A percentile compares a stretch with the other conserved stretches of the same genome.
Conservation (phyloP, 768 basidiomycete species). For the Mycena kentingensis region DNA sequence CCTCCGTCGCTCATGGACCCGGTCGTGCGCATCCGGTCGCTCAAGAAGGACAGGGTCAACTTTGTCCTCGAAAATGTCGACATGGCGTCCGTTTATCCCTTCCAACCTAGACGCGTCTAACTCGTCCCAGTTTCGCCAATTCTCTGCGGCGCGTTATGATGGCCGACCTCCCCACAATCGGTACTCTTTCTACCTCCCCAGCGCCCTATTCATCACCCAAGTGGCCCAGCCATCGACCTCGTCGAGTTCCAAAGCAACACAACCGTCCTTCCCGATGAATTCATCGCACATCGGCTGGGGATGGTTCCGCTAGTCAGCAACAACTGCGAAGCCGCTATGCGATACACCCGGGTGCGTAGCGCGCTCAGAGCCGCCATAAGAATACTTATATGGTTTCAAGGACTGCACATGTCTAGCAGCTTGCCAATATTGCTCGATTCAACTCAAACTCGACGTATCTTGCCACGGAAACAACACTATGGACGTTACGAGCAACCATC, state of each 20-base stretch:
- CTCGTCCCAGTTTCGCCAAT: constrained; percentile 77
- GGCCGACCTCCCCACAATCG: constrained; percentile 95
- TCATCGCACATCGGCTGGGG: constrained; percentile 93
- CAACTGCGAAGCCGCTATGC: constrained; percentile 87
- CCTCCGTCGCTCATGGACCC: constrained; percentile 41
- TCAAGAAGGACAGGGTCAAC: constrained; percentile 83
- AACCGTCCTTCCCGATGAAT: constrained; percentile 93
- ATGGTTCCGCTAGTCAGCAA: constrained; percentile 88
- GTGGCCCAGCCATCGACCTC: constrained; percentile 84
- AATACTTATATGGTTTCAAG: constrained; percentile 41
- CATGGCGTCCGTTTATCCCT: constrained; percentile 67
- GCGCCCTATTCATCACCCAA: background rate
- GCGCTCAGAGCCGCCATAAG: constrained; percentile 1
- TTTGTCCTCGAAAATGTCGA: constrained; percentile 97
- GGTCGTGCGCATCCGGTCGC: constrained; percentile 78
- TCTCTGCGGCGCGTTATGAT: constrained; percentile 92
- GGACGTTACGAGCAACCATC: constrained; percentile 84
- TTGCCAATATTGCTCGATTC: constrained; percentile 86
- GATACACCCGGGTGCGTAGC: constrained; percentile 65
- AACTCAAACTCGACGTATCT: constrained; percentile 72
- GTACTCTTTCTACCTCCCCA: constrained; percentile 32
- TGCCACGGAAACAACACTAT: constrained; percentile 76
- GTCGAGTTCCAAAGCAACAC: constrained; percentile 92
- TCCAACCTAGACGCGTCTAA: constrained; percentile 14
- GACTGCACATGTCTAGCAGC: constrained; percentile 88